A percentile compares a stretch with the other conserved stretches of the same genome.
These are phyloP conservation scores for Zopfochytrium polystomum DNA, from an alignment of 371 early-diverging fungal genomes.

Conservation along the genomic window DNA sequence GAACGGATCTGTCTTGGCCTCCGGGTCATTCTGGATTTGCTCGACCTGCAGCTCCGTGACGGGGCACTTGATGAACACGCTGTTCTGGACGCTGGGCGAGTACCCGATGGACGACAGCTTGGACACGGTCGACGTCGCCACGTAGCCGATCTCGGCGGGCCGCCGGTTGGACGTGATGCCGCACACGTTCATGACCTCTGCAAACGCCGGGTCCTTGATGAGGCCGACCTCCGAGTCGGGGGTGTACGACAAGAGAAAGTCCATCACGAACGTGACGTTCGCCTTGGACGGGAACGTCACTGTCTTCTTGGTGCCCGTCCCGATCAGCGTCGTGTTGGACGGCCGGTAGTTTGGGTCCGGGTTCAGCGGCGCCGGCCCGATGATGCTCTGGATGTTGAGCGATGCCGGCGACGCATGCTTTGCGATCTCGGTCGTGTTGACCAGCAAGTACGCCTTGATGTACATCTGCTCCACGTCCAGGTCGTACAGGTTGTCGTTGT, in stretches of 20 bases:
- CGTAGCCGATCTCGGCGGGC: slow-evolving; percentile 15
- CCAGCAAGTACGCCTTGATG: slow-evolving; percentile 19
- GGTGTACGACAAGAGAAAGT: slow-evolving; percentile 14
- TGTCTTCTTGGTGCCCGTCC: slow-evolving; percentile 4
- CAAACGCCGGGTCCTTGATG: slow-evolving; percentile 23
- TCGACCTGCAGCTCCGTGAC: too few relatives aligned
- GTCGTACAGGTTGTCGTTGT: slow-evolving; percentile 26
- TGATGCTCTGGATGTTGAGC: neutral
- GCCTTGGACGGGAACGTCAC: slow-evolving; percentile 19
- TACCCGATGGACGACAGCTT: slow-evolving; percentile 17
- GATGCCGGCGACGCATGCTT: slow-evolving; percentile 12
- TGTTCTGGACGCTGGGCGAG: too few relatives aligned
- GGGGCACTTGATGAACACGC: too few relatives aligned
- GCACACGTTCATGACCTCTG: slow-evolving; percentile 23
- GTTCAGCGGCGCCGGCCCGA: neutral
- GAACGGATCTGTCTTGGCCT: too few relatives aligned
- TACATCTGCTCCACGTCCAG: slow-evolving; percentile 19
- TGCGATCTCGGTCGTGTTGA: slow-evolving; percentile 10
- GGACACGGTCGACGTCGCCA: slow-evolving; percentile 13
- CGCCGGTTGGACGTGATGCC: slow-evolving; percentile 17
- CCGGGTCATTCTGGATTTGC: too few relatives aligned
- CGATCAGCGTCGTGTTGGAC: slow-evolving; percentile 6
- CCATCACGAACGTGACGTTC: slow-evolving; percentile 26
- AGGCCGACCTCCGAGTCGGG: slow-evolving; percentile 26
- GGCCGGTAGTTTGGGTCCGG: slow-evolving; percentile 18